A percentile compares a stretch with the other conserved stretches of the same genome.
These are phyloP conservation scores for Gorgonomyces haynaldii DNA, from an alignment of 192 early-diverging fungal genomes.

Conservation along the genomic window DNA sequence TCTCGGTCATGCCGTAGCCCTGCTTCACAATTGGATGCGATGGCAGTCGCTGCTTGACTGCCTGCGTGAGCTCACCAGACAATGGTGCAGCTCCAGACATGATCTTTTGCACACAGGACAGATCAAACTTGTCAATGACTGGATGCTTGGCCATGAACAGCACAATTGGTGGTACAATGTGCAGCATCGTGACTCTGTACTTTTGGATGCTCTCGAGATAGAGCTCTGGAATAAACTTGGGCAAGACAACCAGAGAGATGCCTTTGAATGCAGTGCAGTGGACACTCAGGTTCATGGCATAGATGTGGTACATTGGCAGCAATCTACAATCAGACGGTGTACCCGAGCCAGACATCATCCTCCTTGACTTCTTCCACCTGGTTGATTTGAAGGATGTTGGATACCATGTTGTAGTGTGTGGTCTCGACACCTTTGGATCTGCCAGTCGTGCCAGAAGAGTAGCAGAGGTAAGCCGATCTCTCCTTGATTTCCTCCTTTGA, in stretches of 20 bases:
- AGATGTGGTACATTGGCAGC: conserved; percentile 53
- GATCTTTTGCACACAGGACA: conserved; percentile 50
- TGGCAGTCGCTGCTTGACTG: too few relatives aligned
- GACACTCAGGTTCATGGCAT: conserved; percentile 20
- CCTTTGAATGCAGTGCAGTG: conserved; percentile 28
- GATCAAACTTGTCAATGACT: conserved; percentile 58
- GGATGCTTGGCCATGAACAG: conserved; percentile 68
- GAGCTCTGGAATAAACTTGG: conserved; percentile 56
- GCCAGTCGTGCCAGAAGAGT: conserved; percentile 62
- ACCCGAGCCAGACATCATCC: conserved; percentile 1
- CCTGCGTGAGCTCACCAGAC: conserved; percentile 45
- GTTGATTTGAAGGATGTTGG: conserved; percentile 56
- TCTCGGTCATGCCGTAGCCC: conserved; percentile 67
- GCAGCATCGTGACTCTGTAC: conserved; percentile 47
- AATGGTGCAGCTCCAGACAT: conserved; percentile 76
- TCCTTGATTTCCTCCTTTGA: conserved; percentile 22
- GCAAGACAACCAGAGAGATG: conserved; percentile 55
- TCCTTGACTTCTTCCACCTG: conserved; percentile 24
- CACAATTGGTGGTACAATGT: conserved; percentile 60
- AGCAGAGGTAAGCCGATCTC: conserved; percentile 54
- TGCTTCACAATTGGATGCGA: conserved; percentile 33
- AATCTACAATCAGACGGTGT: too few relatives aligned
- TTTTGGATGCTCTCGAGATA: conserved; percentile 57
- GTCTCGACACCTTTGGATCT: conserved; percentile 64
- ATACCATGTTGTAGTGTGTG: conserved; percentile 69